Evolutionary conservation across 2,329 filamentous ascomycete species (phyloP).

Genomic region (Bertia moriformis): DNA sequence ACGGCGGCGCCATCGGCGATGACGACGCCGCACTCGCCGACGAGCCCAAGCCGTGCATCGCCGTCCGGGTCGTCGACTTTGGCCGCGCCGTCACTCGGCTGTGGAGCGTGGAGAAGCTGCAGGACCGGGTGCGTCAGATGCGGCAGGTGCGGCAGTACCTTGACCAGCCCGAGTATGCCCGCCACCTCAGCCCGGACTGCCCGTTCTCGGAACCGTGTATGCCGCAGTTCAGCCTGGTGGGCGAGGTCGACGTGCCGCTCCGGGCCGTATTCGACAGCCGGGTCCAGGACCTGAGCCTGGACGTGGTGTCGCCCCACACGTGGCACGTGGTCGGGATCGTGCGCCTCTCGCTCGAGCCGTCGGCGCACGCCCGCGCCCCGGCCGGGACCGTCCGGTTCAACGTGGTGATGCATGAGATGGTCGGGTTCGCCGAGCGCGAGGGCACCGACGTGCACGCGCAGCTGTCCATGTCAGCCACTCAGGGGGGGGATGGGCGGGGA

Average conservation of each 20-base stretch:
- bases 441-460: slow-evolving; percentile 92
- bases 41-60: slow-evolving; percentile 77
- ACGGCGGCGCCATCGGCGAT: slow-evolving; percentile 74
- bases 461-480: too few species aligned
- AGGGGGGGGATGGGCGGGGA: too few species aligned
- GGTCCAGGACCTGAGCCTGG: slow-evolving; percentile 84
- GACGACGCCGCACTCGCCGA: slow-evolving; percentile 69
- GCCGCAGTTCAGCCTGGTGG: slow-evolving; percentile 81
- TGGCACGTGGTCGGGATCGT: slow-evolving; percentile 82
- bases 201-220: slow-evolving; percentile 85
- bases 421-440: slow-evolving; percentile 88
- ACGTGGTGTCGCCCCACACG: slow-evolving; percentile 85
- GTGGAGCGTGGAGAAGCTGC: slow-evolving; percentile 88
- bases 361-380: slow-evolving; percentile 78
- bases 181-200: slow-evolving; percentile 83
- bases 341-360: slow-evolving; percentile 80
- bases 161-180: slow-evolving; percentile 83
- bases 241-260: slow-evolving; percentile 83
- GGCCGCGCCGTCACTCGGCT: slow-evolving; percentile 72
- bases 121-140: slow-evolving; percentile 78
- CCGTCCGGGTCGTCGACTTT: slow-evolving; percentile 81
- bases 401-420: slow-evolving; percentile 90
- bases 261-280: slow-evolving; percentile 86
- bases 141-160: slow-evolving; percentile 94
- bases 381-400: slow-evolving; percentile 94